Percentiles rank a stretch among this genome's conserved stretches.
Conservation (phyloP, 2,329 filamentous ascomycete species). For the Cladosporium sp. region DNA sequence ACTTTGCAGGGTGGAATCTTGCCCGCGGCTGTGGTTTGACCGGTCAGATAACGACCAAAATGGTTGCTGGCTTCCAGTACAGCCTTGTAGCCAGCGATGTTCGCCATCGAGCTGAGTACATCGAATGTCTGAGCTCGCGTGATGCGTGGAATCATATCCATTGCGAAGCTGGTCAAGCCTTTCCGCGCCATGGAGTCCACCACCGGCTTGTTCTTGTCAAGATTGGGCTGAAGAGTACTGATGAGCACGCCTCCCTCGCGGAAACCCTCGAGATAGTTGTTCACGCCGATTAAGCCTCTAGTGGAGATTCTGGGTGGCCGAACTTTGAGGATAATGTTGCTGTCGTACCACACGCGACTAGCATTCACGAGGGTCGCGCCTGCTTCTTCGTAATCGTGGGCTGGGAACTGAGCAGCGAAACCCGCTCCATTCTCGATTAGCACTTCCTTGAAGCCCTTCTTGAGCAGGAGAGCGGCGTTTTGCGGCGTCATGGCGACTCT, state of each 20-base stretch:
- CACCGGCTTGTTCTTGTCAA: conserved; percentile 67
- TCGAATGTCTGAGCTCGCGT: conserved; percentile 86
- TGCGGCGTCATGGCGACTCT: conserved; percentile 80
- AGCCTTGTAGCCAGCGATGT: conserved; percentile 90
- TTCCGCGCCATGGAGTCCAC: conserved; percentile 67
- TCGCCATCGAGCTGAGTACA: conserved; percentile 84
- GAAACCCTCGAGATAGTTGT: conserved; percentile 64
- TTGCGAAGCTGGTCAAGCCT: conserved; percentile 74
- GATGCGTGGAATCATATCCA: conserved; percentile 90
- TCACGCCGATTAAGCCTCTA: conserved; percentile 25
- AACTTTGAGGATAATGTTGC: conserved; percentile 81
- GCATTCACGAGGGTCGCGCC: conserved; percentile 72
- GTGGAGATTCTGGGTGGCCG: conserved; percentile 60
- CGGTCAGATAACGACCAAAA: conserved; percentile 82
- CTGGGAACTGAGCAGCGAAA: conserved; percentile 67
- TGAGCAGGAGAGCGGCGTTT: conserved; percentile 75
- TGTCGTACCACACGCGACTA: conserved; percentile 64
- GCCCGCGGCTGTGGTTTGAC: conserved; percentile 84
- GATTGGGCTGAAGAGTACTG: conserved; percentile 70
- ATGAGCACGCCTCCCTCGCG: conserved; percentile 69
- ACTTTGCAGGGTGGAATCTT: conserved; percentile 89
- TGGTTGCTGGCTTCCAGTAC: conserved; percentile 84
- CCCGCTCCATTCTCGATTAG: conserved; percentile 80
- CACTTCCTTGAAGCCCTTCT: conserved; percentile 76
- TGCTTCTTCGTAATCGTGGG: conserved; percentile 70